Evolutionary conservation across 805 yeast species (phyloP), one percentile per base, ranked within the genome.

Genomic region (Maudiozyma bulderi): DNA sequence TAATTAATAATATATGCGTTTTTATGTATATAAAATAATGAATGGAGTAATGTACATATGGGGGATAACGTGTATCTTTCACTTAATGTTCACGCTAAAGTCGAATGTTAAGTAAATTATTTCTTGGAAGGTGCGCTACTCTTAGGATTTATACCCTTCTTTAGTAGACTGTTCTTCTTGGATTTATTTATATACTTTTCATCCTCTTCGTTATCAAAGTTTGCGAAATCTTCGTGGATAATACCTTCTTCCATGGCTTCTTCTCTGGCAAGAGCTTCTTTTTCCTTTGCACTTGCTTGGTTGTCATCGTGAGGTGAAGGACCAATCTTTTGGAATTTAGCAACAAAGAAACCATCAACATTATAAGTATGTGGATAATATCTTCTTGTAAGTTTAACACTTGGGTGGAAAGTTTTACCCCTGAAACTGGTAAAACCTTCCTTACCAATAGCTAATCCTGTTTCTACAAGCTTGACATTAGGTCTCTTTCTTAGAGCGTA

Each of bases 341-440:
- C 99, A 51, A 93, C 99, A 68, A 73, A 93, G 77, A 93, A 93
- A 28, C 99, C 99, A 70, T 93, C 99, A 48, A 93, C 99, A 67
- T 93, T 93, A 66, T 93, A 93, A 30, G 96, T 90, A 71, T 93
- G 99, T 48, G 99, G 99, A 67, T 93, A 93, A 70, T 91, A 93
- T 68, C 99, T 81, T 74, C 96, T 81, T 3, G 98, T 90, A 58
- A 91, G 71, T 45, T 80, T 78, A 48, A 93, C 67, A 57, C 78
- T 79, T 42, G 86, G 77, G 65, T 85, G 81, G 75, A 90, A 93
- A 50, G 80, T 86, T 69, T 90, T 91, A 45, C 99, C 99, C 66
- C 98, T 78, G 73, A 76, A 93, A 39, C 90, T 82, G 5, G 95
- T 82, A 71, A 91, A 93, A 6, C 98, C 99, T 59, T 87, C 95